phyloP scores from a whole-genome alignment of 306 rosid species.

The Dalbergia cochinchinensis region DNA sequence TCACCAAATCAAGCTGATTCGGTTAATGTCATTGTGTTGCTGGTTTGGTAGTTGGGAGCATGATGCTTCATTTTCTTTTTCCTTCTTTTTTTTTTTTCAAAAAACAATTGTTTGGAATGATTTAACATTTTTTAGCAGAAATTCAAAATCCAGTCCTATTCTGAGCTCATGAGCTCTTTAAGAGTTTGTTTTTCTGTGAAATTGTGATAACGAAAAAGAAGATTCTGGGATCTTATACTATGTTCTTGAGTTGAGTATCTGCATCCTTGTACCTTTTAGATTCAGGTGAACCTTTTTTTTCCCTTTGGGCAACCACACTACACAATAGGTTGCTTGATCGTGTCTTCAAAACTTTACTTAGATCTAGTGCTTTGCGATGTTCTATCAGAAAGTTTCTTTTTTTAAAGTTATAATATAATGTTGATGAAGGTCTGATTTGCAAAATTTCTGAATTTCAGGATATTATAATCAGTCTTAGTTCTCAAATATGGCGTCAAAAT shows the following conservation, averaged over 20 bases:
- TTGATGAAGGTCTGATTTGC: conserved; percentile 40
- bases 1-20: conserved; percentile 46
- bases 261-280: conserved; percentile 32
- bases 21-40: conserved; percentile 27
- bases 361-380: conserved; percentile 17
- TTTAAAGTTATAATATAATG: not conserved
- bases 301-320: not conserved
- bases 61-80: not conserved
- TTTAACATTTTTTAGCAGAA: not conserved
- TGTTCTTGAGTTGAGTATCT: conserved; percentile 22
- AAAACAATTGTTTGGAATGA: not conserved
- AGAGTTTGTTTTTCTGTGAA: conserved; percentile 43
- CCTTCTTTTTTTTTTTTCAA: not conserved
- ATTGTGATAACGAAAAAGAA: conserved; percentile 17
- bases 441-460: conserved; percentile 48
- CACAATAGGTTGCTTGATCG: conserved; percentile 3
- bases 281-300: conserved; percentile 26
- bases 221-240: conserved; percentile 43
- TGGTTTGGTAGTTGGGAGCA: conserved; percentile 17
- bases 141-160: conserved; percentile 17
- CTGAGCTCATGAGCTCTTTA: conserved; percentile 1
- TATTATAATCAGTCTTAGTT: conserved; percentile 28
- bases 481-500: conserved; percentile 67
- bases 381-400: not conserved
- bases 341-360: conserved; percentile 8